Percentiles rank a stretch among this genome's conserved stretches.
Evolutionary conservation across 2,329 filamentous ascomycete species (phyloP).

Genomic region (Trichoderma gracile): DNA sequence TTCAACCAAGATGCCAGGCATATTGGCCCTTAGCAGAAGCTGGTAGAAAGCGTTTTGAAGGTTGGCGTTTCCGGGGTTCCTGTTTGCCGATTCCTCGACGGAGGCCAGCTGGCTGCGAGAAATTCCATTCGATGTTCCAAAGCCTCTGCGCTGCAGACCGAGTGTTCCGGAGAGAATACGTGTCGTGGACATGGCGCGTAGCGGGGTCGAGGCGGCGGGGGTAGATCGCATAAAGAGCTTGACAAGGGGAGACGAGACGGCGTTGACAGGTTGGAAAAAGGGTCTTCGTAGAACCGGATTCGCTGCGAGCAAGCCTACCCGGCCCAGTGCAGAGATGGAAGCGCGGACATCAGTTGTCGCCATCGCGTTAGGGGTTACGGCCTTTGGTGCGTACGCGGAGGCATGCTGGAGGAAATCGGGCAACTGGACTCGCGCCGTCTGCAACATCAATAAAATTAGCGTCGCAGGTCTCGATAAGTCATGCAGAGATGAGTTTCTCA

Average conservation of each 20-base stretch:
- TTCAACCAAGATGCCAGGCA: slow-evolving; percentile 90
- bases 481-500: background rate
- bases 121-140: slow-evolving; percentile 51
- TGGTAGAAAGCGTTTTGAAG: slow-evolving; percentile 95
- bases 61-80: slow-evolving; percentile 82
- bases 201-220: slow-evolving; percentile 29
- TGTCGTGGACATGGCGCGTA: slow-evolving; percentile 30
- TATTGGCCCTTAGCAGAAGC: slow-evolving; percentile 83
- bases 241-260: slow-evolving; percentile 30
- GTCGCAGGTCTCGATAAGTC: background rate
- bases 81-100: slow-evolving; percentile 88
- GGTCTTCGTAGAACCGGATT: slow-evolving; percentile 35
- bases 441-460: slow-evolving; percentile 24
- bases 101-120: slow-evolving; percentile 72
- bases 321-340: slow-evolving; percentile 33
- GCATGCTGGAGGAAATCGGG: slow-evolving; percentile 37
- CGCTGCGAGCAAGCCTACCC: slow-evolving; percentile 36
- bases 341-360: slow-evolving; percentile 12
- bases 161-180: slow-evolving; percentile 9
- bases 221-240: slow-evolving; percentile 33
- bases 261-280: slow-evolving; percentile 31
- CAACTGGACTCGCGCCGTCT: slow-evolving; percentile 29
- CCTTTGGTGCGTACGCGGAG: slow-evolving; percentile 9
- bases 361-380: background rate
- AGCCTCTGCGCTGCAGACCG: slow-evolving; percentile 33